Conservation (phyloP, 352 stramenopile genomes). For the Phytopythium cucurbitacearum region DNA sequence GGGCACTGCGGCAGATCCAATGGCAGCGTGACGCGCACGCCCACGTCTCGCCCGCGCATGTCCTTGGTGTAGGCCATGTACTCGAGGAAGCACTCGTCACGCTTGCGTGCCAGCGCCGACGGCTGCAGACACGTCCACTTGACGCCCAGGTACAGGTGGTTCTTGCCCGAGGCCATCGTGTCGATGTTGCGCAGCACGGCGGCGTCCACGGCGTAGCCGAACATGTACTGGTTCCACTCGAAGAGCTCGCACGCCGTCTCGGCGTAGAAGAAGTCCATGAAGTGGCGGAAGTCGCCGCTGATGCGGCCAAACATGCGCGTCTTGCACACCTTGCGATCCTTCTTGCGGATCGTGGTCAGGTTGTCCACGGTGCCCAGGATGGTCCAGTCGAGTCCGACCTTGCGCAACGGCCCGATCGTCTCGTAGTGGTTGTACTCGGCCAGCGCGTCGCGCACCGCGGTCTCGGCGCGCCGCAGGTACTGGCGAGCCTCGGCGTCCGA, state of each 20-base stretch:
- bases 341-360: conserved; percentile 24
- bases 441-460: conserved; percentile 17
- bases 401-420: conserved; percentile 8
- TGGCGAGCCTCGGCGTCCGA: conserved; percentile 23
- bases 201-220: conserved; percentile 57
- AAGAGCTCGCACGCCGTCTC: conserved; percentile 57
- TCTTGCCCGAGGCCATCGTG: conserved; percentile 23
- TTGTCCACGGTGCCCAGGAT: conserved; percentile 22
- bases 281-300: conserved; percentile 41
- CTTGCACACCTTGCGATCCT: conserved; percentile 13
- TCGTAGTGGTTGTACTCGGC: conserved; percentile 30
- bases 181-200: conserved; percentile 65
- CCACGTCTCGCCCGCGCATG: conserved; percentile 43
- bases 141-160: conserved; percentile 57
- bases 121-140: conserved; percentile 74
- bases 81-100: conserved; percentile 74
- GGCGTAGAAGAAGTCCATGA: conserved; percentile 69
- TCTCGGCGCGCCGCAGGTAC: conserved; percentile 20
- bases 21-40: conserved; percentile 53
- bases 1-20: conserved; percentile 63
- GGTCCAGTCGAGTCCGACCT: conserved; percentile 13
- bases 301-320: conserved; percentile 60
- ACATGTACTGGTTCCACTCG: conserved; percentile 69
- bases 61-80: conserved; percentile 66
- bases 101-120: conserved; percentile 53